phyloP scores from a whole-genome alignment of 2,329 filamentous ascomycete species.

The Trichoderma sp. region DNA sequence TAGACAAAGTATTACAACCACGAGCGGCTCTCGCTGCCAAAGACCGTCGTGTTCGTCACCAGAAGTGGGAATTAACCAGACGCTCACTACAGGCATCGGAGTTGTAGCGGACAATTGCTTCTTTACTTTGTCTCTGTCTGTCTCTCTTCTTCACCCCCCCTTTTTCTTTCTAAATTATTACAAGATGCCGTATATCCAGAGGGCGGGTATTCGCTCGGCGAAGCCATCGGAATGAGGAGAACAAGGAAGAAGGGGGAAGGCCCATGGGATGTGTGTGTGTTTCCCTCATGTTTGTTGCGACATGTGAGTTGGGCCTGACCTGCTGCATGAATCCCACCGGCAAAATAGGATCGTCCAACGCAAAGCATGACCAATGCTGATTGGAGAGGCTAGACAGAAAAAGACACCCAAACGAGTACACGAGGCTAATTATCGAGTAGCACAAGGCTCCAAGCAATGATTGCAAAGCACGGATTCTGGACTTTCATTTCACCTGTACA shows the following conservation, averaged over 20 bases:
- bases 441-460: not conserved
- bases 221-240: not conserved
- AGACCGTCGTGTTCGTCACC: not conserved
- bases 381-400: not conserved
- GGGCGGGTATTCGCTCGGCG: not conserved
- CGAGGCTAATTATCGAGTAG: not conserved
- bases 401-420: not conserved
- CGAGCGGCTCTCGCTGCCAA: not conserved
- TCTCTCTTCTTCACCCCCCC: not conserved
- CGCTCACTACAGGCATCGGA: not conserved
- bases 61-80: not conserved
- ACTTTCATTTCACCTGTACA: not conserved
- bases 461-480: not conserved
- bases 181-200: not conserved
- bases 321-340: conserved; percentile 3
- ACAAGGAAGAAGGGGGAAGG: not conserved
- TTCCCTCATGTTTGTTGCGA: not conserved
- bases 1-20: not conserved
- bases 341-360: not conserved
- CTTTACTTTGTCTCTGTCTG: not conserved
- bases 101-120: not conserved
- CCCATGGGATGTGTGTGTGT: not conserved
- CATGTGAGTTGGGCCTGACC: not conserved
- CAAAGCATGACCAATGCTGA: not conserved
- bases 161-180: not conserved